A percentile compares a stretch with the other conserved stretches of the same genome.
Evolutionary conservation across 176 grass and related monocot species (phyloP).

Genomic region (Oryza punctata): DNA sequence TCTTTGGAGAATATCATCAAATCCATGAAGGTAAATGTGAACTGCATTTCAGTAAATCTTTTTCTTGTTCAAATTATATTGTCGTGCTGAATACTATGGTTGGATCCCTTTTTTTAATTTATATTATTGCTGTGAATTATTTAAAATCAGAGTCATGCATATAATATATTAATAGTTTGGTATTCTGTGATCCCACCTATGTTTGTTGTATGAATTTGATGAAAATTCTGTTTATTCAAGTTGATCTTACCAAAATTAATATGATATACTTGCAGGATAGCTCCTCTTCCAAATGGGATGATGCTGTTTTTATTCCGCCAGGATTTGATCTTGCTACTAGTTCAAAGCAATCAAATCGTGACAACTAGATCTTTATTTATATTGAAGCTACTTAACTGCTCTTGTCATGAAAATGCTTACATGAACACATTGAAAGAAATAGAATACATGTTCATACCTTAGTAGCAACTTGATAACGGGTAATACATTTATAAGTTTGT

Average conservation of each 20-base stretch:
- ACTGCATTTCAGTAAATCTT: not conserved
- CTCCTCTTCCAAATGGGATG: slow-evolving; percentile 70
- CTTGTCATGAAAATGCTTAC: slow-evolving; percentile 2
- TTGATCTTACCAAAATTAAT: slow-evolving; percentile 24
- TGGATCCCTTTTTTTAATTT: not conserved
- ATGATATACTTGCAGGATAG: slow-evolving; percentile 59
- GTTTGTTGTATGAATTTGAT: not conserved
- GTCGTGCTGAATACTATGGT: not conserved
- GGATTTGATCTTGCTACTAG: slow-evolving; percentile 68
- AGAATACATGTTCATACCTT: not conserved
- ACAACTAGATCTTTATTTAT: slow-evolving; percentile 37
- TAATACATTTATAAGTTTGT: not conserved
- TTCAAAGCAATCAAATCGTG: not conserved
- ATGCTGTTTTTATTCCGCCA: slow-evolving; percentile 88
- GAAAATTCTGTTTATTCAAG: not conserved
- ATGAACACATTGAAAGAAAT: slow-evolving; percentile 12
- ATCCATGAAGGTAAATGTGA: slow-evolving; percentile 68
- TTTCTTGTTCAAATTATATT: slow-evolving; percentile 4
- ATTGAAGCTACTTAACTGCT: not conserved
- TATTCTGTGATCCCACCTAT: not conserved
- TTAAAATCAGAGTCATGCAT: not conserved
- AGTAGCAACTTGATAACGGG: not conserved
- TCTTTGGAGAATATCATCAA: slow-evolving; percentile 83
- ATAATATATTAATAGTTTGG: too few relatives aligned
- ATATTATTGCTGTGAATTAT: not conserved